Conservation (phyloP, 805 yeast species). For the Cyberlindnera suaveolens region DNA sequence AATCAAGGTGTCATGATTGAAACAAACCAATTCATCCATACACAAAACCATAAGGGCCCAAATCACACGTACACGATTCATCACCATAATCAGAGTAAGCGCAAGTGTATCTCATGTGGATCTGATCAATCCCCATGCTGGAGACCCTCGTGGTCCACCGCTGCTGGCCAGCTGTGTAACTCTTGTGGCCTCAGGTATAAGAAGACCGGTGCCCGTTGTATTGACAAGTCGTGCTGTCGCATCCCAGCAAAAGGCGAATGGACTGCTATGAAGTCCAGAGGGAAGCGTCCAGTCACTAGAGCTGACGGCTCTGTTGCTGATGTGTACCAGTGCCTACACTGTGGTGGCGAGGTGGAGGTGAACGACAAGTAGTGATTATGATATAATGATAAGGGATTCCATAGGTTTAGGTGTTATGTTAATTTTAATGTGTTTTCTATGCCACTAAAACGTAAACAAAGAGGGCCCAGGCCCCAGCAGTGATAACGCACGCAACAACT, state of each 20-base stretch:
- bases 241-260: slow-evolving; percentile 97
- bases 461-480: too few relatives aligned
- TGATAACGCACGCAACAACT: too few relatives aligned
- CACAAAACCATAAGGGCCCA: slow-evolving; percentile 23
- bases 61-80: slow-evolving; percentile 25
- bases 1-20: slow-evolving; percentile 11
- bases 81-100: slow-evolving; percentile 24
- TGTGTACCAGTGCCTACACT: slow-evolving; percentile 50
- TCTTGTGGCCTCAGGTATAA: slow-evolving; percentile 94
- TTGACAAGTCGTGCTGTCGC: slow-evolving; percentile 66
- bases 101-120: slow-evolving; percentile 86
- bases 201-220: slow-evolving; percentile 89
- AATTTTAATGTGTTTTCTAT: too few relatives aligned
- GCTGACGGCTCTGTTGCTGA: slow-evolving; percentile 21
- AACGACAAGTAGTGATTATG: slow-evolving; percentile 14
- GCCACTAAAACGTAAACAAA: too few relatives aligned
- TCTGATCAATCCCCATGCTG: slow-evolving; percentile 93
- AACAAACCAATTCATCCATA: slow-evolving; percentile 20
- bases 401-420: too few relatives aligned
- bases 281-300: slow-evolving; percentile 33
- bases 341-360: slow-evolving; percentile 51
- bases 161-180: slow-evolving; percentile 93
- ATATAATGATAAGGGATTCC: too few relatives aligned
- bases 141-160: slow-evolving; percentile 94
- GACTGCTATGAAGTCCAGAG: slow-evolving; percentile 76